Evolutionary conservation across 164 flowering plant species (phyloP).

Genomic region (Magnolia changhungtana): DNA sequence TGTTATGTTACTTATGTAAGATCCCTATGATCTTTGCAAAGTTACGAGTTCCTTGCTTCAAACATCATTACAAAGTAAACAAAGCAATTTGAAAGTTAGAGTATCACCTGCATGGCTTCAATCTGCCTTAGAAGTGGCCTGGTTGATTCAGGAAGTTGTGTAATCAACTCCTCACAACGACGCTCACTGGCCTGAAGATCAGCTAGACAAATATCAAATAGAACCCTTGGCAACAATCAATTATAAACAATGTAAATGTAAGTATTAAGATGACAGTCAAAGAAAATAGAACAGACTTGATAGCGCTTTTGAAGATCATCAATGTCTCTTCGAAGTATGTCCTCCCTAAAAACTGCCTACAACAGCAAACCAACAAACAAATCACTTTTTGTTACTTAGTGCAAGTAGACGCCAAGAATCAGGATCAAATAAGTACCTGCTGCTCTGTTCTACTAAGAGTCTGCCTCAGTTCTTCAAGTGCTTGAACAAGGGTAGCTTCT

Average conservation of each 20-base stretch:
- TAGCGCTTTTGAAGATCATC: slow-evolving; percentile 97
- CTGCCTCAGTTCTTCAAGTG: slow-evolving; percentile 91
- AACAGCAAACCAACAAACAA: slow-evolving; percentile 13
- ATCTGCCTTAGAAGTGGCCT: slow-evolving; percentile 98
- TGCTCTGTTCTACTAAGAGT: slow-evolving; percentile 86
- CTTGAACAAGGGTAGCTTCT: slow-evolving; percentile 86
- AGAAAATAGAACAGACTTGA: slow-evolving; percentile 49
- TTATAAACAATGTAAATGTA: background rate
- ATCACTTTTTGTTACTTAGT: background rate
- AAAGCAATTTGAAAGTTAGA: slow-evolving; percentile 1
- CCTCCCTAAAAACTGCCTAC: slow-evolving; percentile 90
- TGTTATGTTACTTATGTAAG: background rate
- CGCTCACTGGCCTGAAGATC: slow-evolving; percentile 84
- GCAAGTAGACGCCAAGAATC: background rate
- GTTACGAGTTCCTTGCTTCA: background rate
- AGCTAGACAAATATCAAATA: slow-evolving; percentile 4
- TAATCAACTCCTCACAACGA: slow-evolving; percentile 90
- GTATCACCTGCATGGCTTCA: slow-evolving; percentile 90
- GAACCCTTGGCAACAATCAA: slow-evolving; percentile 1
- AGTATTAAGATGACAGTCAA: background rate
- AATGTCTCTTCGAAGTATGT: slow-evolving; percentile 79
- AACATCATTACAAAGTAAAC: background rate
- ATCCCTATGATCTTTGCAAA: background rate
- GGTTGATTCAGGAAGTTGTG: slow-evolving; percentile 98
- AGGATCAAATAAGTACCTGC: slow-evolving; percentile 52